Evolutionary conservation across 139 green algal species (phyloP), one percentile per base, ranked within the genome.

Genomic region (Tetratostichococcus sp.): DNA sequence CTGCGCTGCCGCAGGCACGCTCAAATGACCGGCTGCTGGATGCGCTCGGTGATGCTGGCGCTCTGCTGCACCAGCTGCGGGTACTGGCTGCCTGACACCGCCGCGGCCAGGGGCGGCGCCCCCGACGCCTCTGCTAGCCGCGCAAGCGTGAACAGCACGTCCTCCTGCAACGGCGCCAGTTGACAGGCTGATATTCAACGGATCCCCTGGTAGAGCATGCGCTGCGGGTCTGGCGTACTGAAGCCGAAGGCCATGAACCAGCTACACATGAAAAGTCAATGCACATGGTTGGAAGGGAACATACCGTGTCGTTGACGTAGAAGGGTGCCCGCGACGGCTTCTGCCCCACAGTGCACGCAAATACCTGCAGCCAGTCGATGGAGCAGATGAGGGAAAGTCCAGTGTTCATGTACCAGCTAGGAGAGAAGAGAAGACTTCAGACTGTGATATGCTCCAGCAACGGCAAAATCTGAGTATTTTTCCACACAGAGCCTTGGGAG

Each of bases 331-430:
- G 92, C 80, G 75, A 90, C 35, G 95, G 95, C 78, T 98, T 98
- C 84, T 98, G 95, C 1, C 95, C 95, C 50, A 99, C 94, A 26
- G 93, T 97, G 81, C 88, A 95, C 0, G 95, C 93, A 87, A 96
- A 98, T 74, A 97, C 91, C 75, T 89, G 75, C 35, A 50, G 39
- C 39, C 6, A 6, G 11, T 6, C 31, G n/a, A n/a, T n/a, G n/a
- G n/a, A n/a, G n/a, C n/a, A n/a, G n/a, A n/a, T 71, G 30, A 19
- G 17, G 30, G 67, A 22, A 75, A 4, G n/a, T 30, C 30, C 26
- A 62, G 30, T 25, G 30, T 70, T 50, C 23, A 70, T 57, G 33
- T 19, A 68, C 21, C 39, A n/a, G n/a, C n/a, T n/a, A n/a, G n/a
- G n/a, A n/a, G n/a, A n/a, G n/a, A n/a, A n/a, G n/a, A n/a, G n/a